These are phyloP conservation scores for Polyplosphaeria fusca DNA, from an alignment of 495 filamentous ascomycete genomes.

Conservation along the genomic window DNA sequence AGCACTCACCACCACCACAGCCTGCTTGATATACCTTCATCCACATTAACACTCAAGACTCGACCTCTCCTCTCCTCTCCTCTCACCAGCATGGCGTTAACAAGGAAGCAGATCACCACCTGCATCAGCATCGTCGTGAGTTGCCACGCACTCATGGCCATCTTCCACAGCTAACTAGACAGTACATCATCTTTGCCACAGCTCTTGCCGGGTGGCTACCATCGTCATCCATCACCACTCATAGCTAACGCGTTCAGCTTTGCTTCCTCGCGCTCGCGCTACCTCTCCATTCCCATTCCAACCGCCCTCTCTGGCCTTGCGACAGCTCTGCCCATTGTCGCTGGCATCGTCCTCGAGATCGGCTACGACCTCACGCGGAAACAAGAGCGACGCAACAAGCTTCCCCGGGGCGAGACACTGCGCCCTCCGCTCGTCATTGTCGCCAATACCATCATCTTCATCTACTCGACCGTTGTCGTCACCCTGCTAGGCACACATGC, in stretches of 20 bases:
- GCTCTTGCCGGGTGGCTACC: constrained; percentile 30
- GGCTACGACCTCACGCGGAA: constrained; percentile 43
- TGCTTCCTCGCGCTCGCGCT: constrained; percentile 47
- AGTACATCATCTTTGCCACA: constrained; percentile 39
- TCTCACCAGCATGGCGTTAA: constrained; percentile 11
- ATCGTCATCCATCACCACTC: background rate
- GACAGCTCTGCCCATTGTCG: constrained; percentile 52
- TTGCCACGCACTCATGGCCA: background rate
- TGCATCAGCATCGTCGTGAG: constrained; percentile 23
- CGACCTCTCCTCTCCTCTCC: background rate
- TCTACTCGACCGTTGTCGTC: constrained; percentile 49
- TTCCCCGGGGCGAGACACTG: constrained; percentile 32
- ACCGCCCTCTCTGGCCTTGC: constrained; percentile 48
- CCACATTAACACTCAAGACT: background rate
- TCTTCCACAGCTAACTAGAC: constrained; percentile 6
- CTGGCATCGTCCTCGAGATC: constrained; percentile 49
- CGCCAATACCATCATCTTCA: constrained; percentile 47
- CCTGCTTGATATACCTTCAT: background rate
- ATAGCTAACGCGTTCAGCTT: constrained; percentile 42
- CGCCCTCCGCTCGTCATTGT: constrained; percentile 43
- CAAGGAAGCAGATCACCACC: constrained; percentile 19
- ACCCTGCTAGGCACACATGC: constrained; percentile 57
- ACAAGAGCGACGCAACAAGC: constrained; percentile 38
- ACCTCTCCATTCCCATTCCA: constrained; percentile 53
- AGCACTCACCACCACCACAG: background rate